Percentiles rank a stretch among this genome's conserved stretches.
Evolutionary conservation across 2,329 filamentous ascomycete species (phyloP).

Genomic region (Epichloe coenophiala): DNA sequence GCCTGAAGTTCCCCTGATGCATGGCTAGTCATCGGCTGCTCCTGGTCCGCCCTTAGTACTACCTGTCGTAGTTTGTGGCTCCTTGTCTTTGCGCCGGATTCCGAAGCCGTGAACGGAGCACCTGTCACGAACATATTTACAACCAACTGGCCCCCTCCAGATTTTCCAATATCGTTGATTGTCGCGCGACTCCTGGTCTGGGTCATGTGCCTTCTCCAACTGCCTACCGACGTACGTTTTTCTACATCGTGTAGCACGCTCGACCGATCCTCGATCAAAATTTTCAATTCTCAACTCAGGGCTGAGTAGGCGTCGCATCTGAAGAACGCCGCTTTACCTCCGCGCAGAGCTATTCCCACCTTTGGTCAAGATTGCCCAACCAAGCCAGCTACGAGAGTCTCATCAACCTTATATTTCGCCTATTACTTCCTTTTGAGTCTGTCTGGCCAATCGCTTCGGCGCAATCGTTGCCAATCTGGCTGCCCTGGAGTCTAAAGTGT

Average conservation of each 20-base stretch:
- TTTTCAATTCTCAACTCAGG: neutral
- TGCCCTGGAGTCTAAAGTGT: conserved; percentile 45
- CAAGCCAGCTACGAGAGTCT: neutral
- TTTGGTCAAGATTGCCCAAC: neutral
- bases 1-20: too few species aligned
- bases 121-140: conserved; percentile 18
- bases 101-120: conserved; percentile 26
- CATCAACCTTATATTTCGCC: neutral
- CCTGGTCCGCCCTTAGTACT: too few species aligned
- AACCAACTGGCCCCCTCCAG: conserved; percentile 1
- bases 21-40: too few species aligned
- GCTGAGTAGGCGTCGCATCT: neutral
- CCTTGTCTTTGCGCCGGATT: conserved; percentile 13
- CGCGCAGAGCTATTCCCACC: neutral
- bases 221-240: neutral
- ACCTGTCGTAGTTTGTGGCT: too few species aligned
- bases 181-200: neutral
- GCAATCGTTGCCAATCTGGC: conserved; percentile 36
- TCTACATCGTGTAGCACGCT: neutral
- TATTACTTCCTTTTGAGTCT: neutral
- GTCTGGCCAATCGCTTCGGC: neutral
- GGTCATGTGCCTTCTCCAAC: neutral
- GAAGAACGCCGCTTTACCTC: neutral
- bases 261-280: neutral
- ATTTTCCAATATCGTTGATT: conserved; percentile 9